phyloP scores from a whole-genome alignment of 768 basidiomycete species.

The Pulveroboletus frians region DNA sequence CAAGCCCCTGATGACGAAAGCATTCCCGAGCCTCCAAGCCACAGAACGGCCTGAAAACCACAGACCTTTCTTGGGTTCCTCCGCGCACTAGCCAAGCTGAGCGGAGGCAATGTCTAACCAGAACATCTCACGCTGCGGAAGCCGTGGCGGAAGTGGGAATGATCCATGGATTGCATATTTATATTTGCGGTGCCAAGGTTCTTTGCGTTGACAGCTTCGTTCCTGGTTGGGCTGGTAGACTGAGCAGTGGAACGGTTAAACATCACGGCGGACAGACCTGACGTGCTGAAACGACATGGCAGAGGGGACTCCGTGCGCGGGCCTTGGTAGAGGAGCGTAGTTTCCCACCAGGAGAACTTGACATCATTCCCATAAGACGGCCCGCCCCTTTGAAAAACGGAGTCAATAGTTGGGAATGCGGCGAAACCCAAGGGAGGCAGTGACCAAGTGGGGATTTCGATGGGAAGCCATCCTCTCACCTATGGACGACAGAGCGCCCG shows the following conservation, averaged over 20 bases:
- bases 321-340: no score
- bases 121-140: neutral
- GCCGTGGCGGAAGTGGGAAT: neutral
- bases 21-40: neutral
- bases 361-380: no score
- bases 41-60: no score
- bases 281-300: neutral
- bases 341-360: no score
- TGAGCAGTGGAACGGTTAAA: neutral
- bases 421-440: neutral
- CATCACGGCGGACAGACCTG: neutral
- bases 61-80: neutral
- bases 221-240: neutral
- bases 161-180: neutral
- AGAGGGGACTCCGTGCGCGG: neutral
- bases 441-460: neutral
- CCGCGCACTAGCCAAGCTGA: no score
- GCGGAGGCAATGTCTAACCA: neutral
- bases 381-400: no score
- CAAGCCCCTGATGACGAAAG: no score
- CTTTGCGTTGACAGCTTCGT: neutral
- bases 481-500: no score
- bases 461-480: no score
- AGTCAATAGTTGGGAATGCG: neutral
- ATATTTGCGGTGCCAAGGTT: no score